Percentiles rank a stretch among this genome's conserved stretches.
Evolutionary conservation across 495 filamentous ascomycete genomes (phyloP).

Genomic region (Physcia stellaris): DNA sequence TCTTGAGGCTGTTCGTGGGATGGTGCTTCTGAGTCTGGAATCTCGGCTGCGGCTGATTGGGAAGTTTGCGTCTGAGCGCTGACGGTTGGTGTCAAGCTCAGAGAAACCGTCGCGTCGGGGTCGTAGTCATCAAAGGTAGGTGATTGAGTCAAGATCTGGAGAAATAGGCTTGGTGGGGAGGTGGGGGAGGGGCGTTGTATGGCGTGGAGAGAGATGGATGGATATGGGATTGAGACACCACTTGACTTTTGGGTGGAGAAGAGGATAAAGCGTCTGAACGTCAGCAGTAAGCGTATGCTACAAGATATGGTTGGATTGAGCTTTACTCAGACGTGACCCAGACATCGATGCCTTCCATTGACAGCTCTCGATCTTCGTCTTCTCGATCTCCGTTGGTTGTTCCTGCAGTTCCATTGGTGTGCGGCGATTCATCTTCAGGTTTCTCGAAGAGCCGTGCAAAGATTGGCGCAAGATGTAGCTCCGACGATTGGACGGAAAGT

Average conservation of each 20-base stretch:
- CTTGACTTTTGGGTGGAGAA: constrained; percentile 44
- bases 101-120: constrained; percentile 51
- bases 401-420: constrained; percentile 16
- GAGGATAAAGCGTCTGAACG: constrained; percentile 36
- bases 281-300: background rate
- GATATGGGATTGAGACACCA: constrained; percentile 77
- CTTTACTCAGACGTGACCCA: constrained; percentile 71
- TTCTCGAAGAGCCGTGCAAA: constrained; percentile 30
- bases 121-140: constrained; percentile 42
- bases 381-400: constrained; percentile 14
- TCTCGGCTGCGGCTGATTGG: constrained; percentile 6
- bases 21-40: background rate
- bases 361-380: constrained; percentile 15
- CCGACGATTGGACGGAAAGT: constrained; percentile 17
- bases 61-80: constrained; percentile 15
- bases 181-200: constrained; percentile 45
- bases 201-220: constrained; percentile 76
- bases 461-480: constrained; percentile 30
- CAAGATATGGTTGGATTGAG: background rate
- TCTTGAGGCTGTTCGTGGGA: constrained; percentile 20
- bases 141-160: constrained; percentile 25
- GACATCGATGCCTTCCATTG: constrained; percentile 44
- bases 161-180: constrained; percentile 20
- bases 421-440: constrained; percentile 20
- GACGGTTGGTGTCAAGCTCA: constrained; percentile 55